Evolutionary conservation across 2,329 filamentous ascomycete species (phyloP).

Genomic region (Penicillium sp.): DNA sequence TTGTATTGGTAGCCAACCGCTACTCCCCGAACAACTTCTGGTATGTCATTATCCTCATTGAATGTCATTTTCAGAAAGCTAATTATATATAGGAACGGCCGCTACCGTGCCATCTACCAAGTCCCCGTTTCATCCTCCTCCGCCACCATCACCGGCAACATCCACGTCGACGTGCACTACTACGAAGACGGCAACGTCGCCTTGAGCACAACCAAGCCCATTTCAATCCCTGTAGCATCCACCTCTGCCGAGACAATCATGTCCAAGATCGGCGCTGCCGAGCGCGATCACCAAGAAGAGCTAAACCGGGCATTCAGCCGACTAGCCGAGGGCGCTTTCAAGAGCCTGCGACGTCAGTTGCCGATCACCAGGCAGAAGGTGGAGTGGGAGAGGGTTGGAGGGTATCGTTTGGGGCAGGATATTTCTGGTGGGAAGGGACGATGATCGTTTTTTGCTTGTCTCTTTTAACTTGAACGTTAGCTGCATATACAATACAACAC

Average conservation of each 20-base stretch:
- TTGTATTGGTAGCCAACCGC: constrained; percentile 89
- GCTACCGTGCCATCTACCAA: constrained; percentile 87
- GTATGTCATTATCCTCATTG: constrained; percentile 46
- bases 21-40: constrained; percentile 98
- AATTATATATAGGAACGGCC: constrained; percentile 68
- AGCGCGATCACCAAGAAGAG: constrained; percentile 95
- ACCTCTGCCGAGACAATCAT: constrained; percentile 66
- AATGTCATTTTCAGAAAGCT: neutral
- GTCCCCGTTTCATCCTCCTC: constrained; percentile 61
- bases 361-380: constrained; percentile 98
- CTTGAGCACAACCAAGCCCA: constrained; percentile 78
- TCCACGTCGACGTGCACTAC: constrained; percentile 97
- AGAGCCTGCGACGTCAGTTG: constrained; percentile 83
- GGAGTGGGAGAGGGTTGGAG: constrained; percentile 97
- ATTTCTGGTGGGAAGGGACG: constrained; percentile 63
- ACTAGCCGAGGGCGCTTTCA: constrained; percentile 92
- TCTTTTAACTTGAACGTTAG: neutral
- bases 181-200: constrained; percentile 99
- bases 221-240: constrained; percentile 59
- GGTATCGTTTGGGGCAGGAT: constrained; percentile 80
- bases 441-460: constrained; percentile 11
- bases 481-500: constrained; percentile 4
- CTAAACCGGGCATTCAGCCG: constrained; percentile 84
- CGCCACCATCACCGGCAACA: constrained; percentile 66
- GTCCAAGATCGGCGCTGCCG: constrained; percentile 70